These are phyloP conservation scores for Angomonas ambiguus DNA, from an alignment of 208 protist species.

Conservation along the genomic window DNA sequence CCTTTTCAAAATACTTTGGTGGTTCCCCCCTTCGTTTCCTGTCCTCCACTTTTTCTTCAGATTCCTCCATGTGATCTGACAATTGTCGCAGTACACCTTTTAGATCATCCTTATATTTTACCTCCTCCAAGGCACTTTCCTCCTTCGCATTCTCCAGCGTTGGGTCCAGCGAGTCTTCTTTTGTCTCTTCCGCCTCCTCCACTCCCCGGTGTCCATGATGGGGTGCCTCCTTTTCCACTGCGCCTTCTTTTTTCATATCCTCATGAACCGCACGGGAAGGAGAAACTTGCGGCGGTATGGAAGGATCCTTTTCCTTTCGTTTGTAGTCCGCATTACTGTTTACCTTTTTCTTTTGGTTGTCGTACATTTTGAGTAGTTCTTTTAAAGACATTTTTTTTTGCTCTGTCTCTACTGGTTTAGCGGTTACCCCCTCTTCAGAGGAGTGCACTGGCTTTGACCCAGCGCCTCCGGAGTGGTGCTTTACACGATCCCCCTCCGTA, in stretches of 20 bases:
- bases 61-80: conserved; percentile 4
- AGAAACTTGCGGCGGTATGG: not conserved
- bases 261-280: too few relatives aligned
- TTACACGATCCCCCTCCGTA: not conserved
- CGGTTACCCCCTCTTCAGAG: not conserved
- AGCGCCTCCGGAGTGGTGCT: too few relatives aligned
- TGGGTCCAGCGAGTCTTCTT: not conserved
- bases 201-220: too few relatives aligned
- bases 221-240: too few relatives aligned
- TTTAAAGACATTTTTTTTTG: not conserved
- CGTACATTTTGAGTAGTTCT: not conserved
- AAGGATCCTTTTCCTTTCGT: not conserved
- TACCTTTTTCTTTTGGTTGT: conserved; percentile 4
- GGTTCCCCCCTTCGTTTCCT: not conserved
- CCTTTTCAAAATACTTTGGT: not conserved
- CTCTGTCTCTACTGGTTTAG: not conserved
- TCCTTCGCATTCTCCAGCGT: not conserved
- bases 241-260: too few relatives aligned
- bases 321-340: not conserved
- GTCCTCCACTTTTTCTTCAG: not conserved
- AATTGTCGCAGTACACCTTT: conserved; percentile 33
- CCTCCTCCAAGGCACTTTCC: too few relatives aligned
- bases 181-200: not conserved
- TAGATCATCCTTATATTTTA: conserved; percentile 14
- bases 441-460: not conserved